These are phyloP conservation scores for Boechera divaricarpa DNA, from an alignment of 345 rosid species.

Conservation along the genomic window DNA sequence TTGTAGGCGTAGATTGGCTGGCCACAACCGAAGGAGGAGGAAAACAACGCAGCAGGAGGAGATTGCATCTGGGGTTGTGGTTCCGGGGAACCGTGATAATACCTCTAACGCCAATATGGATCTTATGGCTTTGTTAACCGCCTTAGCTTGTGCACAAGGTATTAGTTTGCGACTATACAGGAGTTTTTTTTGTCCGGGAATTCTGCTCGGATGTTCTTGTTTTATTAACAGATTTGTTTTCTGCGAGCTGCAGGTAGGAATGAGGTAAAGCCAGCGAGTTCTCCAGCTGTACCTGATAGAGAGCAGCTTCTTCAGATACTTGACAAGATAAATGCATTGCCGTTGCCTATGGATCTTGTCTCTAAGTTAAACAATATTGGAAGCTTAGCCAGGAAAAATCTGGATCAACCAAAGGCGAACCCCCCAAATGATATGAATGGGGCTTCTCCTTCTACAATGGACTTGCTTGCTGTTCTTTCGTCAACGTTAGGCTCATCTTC, in stretches of 20 bases:
- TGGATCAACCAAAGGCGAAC: slow-evolving; percentile 50
- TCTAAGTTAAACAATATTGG: slow-evolving; percentile 62
- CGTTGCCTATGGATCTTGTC: slow-evolving; percentile 73
- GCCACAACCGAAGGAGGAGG: slow-evolving; percentile 79
- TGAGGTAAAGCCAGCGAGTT: slow-evolving; percentile 50
- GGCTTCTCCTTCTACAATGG: slow-evolving; percentile 71
- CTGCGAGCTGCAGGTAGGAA: slow-evolving; percentile 55
- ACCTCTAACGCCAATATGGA: slow-evolving; percentile 55
- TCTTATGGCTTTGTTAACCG: slow-evolving; percentile 70
- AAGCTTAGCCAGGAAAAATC: slow-evolving; percentile 53
- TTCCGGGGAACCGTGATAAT: slow-evolving; percentile 54
- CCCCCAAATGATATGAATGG: slow-evolving; percentile 54
- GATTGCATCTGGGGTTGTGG: slow-evolving; percentile 57
- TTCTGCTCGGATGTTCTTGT: slow-evolving; percentile 10
- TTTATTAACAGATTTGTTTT: slow-evolving; percentile 27
- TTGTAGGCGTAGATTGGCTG: slow-evolving; percentile 88
- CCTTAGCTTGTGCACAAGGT: slow-evolving; percentile 78
- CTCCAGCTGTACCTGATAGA: slow-evolving; percentile 57
- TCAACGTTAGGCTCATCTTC: slow-evolving; percentile 65
- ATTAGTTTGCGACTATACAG: slow-evolving; percentile 3
- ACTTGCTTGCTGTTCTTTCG: slow-evolving; percentile 78
- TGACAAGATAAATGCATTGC: slow-evolving; percentile 79
- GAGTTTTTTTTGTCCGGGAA: not conserved
- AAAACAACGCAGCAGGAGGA: slow-evolving; percentile 83
- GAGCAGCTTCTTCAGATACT: slow-evolving; percentile 82